These are phyloP conservation scores for Tetrastigma voinierianum DNA, from an alignment of 164 flowering plant species.

Conservation along the genomic window DNA sequence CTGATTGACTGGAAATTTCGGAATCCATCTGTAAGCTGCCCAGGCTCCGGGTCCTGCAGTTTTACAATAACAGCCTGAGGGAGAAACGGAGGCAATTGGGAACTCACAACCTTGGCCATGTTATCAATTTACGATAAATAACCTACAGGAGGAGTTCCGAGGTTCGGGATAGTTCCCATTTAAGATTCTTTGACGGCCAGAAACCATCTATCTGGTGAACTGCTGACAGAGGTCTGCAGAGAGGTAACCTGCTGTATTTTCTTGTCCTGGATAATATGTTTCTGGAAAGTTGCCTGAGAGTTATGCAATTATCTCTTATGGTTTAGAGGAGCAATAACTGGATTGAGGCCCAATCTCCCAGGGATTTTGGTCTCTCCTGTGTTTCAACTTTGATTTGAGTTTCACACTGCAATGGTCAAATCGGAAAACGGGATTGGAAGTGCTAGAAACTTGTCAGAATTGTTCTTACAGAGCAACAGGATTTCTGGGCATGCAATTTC, in stretches of 20 bases:
- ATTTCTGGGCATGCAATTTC: slow-evolving; percentile 68
- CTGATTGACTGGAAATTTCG: slow-evolving; percentile 65
- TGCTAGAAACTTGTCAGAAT: slow-evolving; percentile 72
- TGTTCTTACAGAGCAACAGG: slow-evolving; percentile 65
- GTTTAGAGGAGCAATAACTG: slow-evolving; percentile 69
- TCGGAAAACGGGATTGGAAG: slow-evolving; percentile 41
- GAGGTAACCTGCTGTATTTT: slow-evolving; percentile 67
- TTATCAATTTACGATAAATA: slow-evolving; percentile 68
- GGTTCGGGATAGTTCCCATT: slow-evolving; percentile 53
- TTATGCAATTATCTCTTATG: slow-evolving; percentile 58
- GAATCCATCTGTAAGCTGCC: slow-evolving; percentile 67
- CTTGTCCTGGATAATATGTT: slow-evolving; percentile 64
- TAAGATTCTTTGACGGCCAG: slow-evolving; percentile 64
- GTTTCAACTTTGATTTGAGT: slow-evolving; percentile 66
- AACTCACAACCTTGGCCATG: slow-evolving; percentile 56
- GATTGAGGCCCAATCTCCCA: slow-evolving; percentile 56
- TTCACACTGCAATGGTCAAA: slow-evolving; percentile 52
- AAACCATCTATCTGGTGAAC: slow-evolving; percentile 65
- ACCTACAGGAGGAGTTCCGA: slow-evolving; percentile 69
- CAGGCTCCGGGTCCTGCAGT: slow-evolving; percentile 54
- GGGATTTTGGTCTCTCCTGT: slow-evolving; percentile 70
- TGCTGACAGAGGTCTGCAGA: slow-evolving; percentile 70
- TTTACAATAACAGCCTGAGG: slow-evolving; percentile 85
- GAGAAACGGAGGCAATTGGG: slow-evolving; percentile 57
- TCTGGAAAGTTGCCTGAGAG: slow-evolving; percentile 64